Evolutionary conservation across 306 rosid genomes (phyloP).

Genomic region (Prunus kanzakura): DNA sequence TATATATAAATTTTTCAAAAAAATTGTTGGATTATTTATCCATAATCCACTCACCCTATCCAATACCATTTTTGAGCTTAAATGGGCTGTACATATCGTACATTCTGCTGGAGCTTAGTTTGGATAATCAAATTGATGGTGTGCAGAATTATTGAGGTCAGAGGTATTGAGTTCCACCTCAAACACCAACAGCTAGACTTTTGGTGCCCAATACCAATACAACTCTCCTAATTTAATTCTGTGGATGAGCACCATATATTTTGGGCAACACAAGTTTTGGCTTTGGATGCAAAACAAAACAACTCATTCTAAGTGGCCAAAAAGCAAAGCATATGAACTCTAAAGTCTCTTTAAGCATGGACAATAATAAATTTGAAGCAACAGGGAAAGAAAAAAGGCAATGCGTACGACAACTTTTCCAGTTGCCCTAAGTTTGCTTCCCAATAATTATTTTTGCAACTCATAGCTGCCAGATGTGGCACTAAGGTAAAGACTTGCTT

Average conservation of each 20-base stretch:
- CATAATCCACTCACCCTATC: too few relatives aligned
- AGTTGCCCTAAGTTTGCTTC: neutral
- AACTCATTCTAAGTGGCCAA: neutral
- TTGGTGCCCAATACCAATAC: neutral
- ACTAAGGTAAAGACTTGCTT: neutral
- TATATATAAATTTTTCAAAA: too few relatives aligned
- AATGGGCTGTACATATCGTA: too few relatives aligned
- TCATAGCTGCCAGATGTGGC: neutral
- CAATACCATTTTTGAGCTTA: too few relatives aligned
- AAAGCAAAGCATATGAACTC: conserved; percentile 9
- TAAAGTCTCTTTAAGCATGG: neutral
- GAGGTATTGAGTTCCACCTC: neutral
- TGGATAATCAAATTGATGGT: neutral
- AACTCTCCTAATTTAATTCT: neutral
- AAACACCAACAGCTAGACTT: neutral
- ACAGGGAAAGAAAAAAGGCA: neutral
- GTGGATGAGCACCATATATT: neutral
- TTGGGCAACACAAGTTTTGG: neutral
- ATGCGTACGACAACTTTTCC: neutral
- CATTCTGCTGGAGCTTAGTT: neutral
- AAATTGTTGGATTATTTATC: too few relatives aligned
- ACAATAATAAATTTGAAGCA: neutral
- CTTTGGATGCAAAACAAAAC: neutral
- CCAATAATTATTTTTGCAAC: neutral
- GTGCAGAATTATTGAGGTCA: neutral